Base-by-base conservation (phyloP, 31 red algal species). In the Bonnemaisonia californica region DNA sequence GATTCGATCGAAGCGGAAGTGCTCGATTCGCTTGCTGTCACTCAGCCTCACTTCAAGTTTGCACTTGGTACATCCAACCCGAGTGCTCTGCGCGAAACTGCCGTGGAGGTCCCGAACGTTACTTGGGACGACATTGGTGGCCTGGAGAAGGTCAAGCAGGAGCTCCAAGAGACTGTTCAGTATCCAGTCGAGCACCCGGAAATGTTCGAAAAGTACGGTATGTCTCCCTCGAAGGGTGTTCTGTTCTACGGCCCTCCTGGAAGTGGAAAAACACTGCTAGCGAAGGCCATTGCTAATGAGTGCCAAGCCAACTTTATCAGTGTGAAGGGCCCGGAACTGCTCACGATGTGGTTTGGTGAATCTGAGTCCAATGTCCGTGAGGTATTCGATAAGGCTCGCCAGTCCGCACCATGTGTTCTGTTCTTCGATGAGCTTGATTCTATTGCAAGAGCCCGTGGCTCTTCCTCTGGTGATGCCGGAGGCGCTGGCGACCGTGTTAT, bases 371-470 rank as follows among this genome's bases (percentile, higher is more conserved):
- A 96, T 77, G 98, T 99, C 31, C 87, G 98, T 13, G 94, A 99
- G 57, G 91, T 99, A 8, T 99, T 99, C 69, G 98, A 99, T 84
- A 99, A 99, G 76, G 98, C 98, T 28, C 91, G 98, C 36, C 94
- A 96, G 79, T 84, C 98, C 22, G 94, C 94, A 0, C 98, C 98
- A 3, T 99, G 98, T 82, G 92, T 99, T 30, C 87, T 99, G 38
- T 99, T 99, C 98, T 99, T 99, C 56, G 98, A 99, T 68, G 98
- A 99, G 57, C 71, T 99, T n/a, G 98, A 99, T 67, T 96, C 98
- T 13, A 99, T 99, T 68, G 98, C 98, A 21, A 81, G 98, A 56
- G 90, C 98, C 16, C 98, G 98, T 67, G 98, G 98, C 1, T 95
- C 93, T 27, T 95, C 93, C 42, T 54, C 90, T 16, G 98, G 98